These are phyloP conservation scores for Fraxinus excelsior DNA, from an alignment of 257 asterid species.

Conservation along the genomic window DNA sequence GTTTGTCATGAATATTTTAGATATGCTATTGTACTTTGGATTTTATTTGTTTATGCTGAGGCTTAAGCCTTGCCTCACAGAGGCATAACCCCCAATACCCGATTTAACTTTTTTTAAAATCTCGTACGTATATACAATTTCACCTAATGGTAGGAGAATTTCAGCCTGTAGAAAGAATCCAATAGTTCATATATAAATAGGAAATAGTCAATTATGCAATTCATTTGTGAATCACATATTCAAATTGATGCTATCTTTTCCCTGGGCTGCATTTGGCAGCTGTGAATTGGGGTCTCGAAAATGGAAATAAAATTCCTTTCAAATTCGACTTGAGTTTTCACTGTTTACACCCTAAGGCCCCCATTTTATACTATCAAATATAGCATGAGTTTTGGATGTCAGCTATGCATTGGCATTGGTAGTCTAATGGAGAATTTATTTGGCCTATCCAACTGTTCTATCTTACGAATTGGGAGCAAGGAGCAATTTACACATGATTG, in stretches of 20 bases:
- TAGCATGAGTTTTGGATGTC: neutral
- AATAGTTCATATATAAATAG: neutral
- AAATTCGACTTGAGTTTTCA: neutral
- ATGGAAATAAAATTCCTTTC: neutral
- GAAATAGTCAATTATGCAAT: neutral
- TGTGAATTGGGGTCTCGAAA: neutral
- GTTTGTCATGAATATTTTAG: neutral
- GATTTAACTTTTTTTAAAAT: neutral
- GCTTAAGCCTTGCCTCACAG: neutral
- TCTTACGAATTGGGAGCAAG: neutral
- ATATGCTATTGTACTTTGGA: neutral
- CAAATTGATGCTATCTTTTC: neutral
- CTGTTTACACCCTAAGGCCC: neutral
- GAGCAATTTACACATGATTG: neutral
- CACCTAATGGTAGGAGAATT: neutral
- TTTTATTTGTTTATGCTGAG: neutral
- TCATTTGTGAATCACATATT: neutral
- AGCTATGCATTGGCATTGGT: neutral
- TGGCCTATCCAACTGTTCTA: neutral
- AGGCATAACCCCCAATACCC: neutral
- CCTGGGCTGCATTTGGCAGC: constrained; percentile 2
- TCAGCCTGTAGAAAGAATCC: neutral
- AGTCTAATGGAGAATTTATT: neutral
- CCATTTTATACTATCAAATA: neutral
- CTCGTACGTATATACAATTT: neutral